A percentile compares a stretch with the other conserved stretches of the same genome.
Conservation (phyloP, 106 monocot genomes). For the Allium cepa region DNA sequence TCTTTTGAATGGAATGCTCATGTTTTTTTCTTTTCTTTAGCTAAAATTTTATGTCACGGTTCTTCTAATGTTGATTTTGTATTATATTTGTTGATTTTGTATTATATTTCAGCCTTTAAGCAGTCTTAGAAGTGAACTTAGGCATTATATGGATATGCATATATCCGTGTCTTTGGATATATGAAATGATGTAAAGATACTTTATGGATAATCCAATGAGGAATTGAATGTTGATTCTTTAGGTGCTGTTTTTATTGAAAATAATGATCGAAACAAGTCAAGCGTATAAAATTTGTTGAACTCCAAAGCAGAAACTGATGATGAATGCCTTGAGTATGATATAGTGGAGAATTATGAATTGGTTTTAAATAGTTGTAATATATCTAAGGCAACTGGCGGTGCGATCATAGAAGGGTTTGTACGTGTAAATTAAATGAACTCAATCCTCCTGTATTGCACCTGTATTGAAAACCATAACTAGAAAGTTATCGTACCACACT, state of each 20-base stretch:
- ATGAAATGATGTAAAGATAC: slow-evolving; percentile 23
- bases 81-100: neutral
- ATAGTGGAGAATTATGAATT: neutral
- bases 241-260: slow-evolving; percentile 8
- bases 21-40: slow-evolving; percentile 18
- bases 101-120: slow-evolving; percentile 35
- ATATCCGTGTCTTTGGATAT: slow-evolving; percentile 4
- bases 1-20: slow-evolving; percentile 66
- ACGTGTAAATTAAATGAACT: neutral
- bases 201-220: slow-evolving; percentile 16
- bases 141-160: slow-evolving; percentile 38
- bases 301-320: neutral
- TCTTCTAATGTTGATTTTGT: neutral
- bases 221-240: neutral
- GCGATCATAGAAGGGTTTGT: neutral
- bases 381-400: neutral
- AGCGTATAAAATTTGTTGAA: neutral
- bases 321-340: slow-evolving; percentile 10
- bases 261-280: neutral
- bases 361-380: neutral
- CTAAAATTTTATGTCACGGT: neutral
- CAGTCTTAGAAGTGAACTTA: slow-evolving; percentile 48
- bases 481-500: too few relatives aligned
- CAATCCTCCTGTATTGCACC: too few relatives aligned
- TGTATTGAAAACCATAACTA: too few relatives aligned